Percentiles rank a stretch among this genome's conserved stretches.
These are phyloP conservation scores for Aspergillus nomiae DNA, from an alignment of 2,329 filamentous ascomycete species.

Conservation along the genomic window DNA sequence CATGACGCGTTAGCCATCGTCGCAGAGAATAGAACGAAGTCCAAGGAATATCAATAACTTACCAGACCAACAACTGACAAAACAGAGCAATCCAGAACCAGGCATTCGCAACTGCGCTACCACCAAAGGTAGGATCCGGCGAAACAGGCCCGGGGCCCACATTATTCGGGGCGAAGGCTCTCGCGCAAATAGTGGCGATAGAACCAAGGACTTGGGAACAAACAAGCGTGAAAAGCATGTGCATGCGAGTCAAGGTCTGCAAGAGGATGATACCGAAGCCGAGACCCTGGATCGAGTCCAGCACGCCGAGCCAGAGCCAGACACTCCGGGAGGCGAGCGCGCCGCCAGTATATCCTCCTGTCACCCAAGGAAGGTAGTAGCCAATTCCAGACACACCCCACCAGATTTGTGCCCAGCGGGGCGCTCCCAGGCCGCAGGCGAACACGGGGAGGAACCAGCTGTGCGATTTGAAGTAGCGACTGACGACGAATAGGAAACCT, in stretches of 20 bases:
- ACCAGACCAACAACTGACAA: slow-evolving; percentile 61
- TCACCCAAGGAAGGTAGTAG: slow-evolving; percentile 62
- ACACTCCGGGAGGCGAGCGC: slow-evolving; percentile 60
- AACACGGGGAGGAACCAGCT: slow-evolving; percentile 69
- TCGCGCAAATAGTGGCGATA: slow-evolving; percentile 62
- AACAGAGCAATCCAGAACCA: slow-evolving; percentile 65
- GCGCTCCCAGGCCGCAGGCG: slow-evolving; percentile 65
- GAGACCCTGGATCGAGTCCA: slow-evolving; percentile 66
- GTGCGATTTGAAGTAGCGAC: slow-evolving; percentile 59
- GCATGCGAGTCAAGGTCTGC: slow-evolving; percentile 66
- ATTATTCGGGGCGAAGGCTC: slow-evolving; percentile 62
- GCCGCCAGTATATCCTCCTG: slow-evolving; percentile 55
- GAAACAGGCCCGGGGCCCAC: slow-evolving; percentile 65
- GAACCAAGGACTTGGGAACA: slow-evolving; percentile 64
- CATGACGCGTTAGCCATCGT: background rate
- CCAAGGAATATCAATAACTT: slow-evolving; percentile 32
- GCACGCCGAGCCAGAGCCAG: slow-evolving; percentile 69
- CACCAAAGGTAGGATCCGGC: slow-evolving; percentile 59
- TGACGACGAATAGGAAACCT: slow-evolving; percentile 49
- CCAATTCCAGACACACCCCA: slow-evolving; percentile 65
- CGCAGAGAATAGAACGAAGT: background rate
- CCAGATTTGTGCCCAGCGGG: slow-evolving; percentile 68
- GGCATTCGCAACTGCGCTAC: slow-evolving; percentile 48
- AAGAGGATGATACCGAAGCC: slow-evolving; percentile 70
- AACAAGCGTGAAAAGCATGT: slow-evolving; percentile 64